Percentiles rank a stretch among this genome's conserved stretches.
Evolutionary conservation across 371 early-diverging fungal genomes (phyloP).

Genomic region (Phascolomyces articulosus): DNA sequence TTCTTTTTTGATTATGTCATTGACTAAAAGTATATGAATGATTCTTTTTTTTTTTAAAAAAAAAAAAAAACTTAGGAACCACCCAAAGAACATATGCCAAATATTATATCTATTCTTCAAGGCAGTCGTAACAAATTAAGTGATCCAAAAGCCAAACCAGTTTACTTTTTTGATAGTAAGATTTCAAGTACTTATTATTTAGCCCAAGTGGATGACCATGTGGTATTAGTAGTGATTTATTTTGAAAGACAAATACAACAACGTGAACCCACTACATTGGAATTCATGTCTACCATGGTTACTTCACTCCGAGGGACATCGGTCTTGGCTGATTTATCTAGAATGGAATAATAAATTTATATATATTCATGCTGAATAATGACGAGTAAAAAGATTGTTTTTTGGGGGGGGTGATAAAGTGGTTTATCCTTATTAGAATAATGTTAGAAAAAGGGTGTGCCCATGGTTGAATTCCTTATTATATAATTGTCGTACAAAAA

Average conservation of each 20-base stretch:
- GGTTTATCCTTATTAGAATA: too few species aligned
- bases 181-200: conserved; percentile 64
- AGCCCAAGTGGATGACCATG: conserved; percentile 59
- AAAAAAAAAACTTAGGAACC: conserved; percentile 39
- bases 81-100: conserved; percentile 64
- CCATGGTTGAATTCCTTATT: too few species aligned
- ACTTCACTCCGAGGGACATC: conserved; percentile 38
- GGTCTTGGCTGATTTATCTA: conserved; percentile 42
- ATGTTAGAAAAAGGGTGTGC: too few species aligned
- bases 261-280: conserved; percentile 53
- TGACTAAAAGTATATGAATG: too few species aligned
- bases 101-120: conserved; percentile 67
- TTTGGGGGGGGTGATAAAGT: too few species aligned
- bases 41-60: neutral
- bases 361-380: neutral
- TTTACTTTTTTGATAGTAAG: conserved; percentile 60
- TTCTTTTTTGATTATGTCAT: neutral
- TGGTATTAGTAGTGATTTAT: conserved; percentile 62
- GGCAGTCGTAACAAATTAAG: conserved; percentile 50
- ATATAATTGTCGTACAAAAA: too few species aligned
- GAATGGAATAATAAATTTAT: conserved; percentile 10
- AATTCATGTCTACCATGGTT: conserved; percentile 52
- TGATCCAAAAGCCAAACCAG: conserved; percentile 41
- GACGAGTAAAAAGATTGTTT: neutral
- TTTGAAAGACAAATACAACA: conserved; percentile 52